Evolutionary conservation across 768 basidiomycete genomes (phyloP).

Genomic region (Kwoniella pini): DNA sequence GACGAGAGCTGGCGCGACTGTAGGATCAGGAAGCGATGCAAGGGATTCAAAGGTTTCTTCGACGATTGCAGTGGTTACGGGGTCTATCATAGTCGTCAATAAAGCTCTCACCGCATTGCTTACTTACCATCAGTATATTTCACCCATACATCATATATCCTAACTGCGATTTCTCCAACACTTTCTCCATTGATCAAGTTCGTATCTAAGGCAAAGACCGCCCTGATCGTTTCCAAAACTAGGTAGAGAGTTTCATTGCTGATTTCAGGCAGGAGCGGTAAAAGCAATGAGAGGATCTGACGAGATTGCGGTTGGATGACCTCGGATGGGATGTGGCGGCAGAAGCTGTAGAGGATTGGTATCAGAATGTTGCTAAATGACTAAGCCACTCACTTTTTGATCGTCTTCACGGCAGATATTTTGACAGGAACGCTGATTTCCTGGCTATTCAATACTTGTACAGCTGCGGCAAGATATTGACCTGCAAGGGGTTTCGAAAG

Average conservation of each 20-base stretch:
- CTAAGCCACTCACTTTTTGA: constrained; percentile 76
- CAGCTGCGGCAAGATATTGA: constrained; percentile 83
- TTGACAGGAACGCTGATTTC: constrained; percentile 83
- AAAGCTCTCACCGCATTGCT: not conserved
- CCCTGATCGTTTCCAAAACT: constrained; percentile 79
- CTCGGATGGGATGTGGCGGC: constrained; percentile 60
- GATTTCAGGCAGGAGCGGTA: constrained; percentile 75
- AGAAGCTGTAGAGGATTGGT: constrained; percentile 53
- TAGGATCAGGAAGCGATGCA: constrained; percentile 63
- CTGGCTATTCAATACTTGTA: constrained; percentile 75
- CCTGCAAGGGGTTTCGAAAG: constrained; percentile 71
- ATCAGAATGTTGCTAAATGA: constrained; percentile 59
- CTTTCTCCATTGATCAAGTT: constrained; percentile 60
- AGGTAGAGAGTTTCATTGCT: constrained; percentile 87
- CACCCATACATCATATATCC: constrained; percentile 77
- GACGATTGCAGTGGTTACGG: constrained; percentile 80
- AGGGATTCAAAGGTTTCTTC: constrained; percentile 76
- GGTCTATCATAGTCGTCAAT: too few relatives aligned
- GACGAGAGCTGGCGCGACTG: constrained; percentile 72
- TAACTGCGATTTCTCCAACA: constrained; percentile 66
- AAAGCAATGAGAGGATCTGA: constrained; percentile 75
- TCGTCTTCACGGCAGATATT: constrained; percentile 87
- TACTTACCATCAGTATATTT: constrained; percentile 77
- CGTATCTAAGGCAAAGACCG: constrained; percentile 71
- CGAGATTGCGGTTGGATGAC: constrained; percentile 67